Evolutionary conservation across 306 rosid species (phyloP).

Genomic region (Styphnolobium japonicum): DNA sequence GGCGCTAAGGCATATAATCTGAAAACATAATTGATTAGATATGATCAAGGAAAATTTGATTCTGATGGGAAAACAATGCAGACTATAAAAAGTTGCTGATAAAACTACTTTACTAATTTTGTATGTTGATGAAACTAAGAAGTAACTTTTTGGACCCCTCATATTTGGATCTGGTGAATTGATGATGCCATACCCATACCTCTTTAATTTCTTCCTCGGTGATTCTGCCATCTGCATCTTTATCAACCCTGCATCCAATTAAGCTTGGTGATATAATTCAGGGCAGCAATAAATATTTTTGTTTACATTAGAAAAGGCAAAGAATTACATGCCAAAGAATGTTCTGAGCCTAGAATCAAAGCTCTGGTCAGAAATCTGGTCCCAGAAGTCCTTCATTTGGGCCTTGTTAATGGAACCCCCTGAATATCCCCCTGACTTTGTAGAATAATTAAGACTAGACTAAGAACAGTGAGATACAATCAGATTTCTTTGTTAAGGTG

Average conservation of each 20-base stretch:
- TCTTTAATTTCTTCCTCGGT: constrained; percentile 56
- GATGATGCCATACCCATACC: constrained; percentile 44
- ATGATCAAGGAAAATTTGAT: constrained; percentile 3
- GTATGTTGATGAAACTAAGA: not conserved
- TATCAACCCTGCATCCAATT: constrained; percentile 62
- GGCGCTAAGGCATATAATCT: constrained; percentile 68
- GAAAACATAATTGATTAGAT: constrained; percentile 20
- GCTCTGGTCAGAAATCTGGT: constrained; percentile 65
- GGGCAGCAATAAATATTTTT: not conserved
- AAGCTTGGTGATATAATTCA: constrained; percentile 5
- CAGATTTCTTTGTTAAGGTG: not conserved
- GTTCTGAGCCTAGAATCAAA: constrained; percentile 65
- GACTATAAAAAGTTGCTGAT: not conserved
- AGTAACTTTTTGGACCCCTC: not conserved
- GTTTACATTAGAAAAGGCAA: not conserved
- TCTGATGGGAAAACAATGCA: not conserved
- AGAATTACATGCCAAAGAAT: constrained; percentile 68
- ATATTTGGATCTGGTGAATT: not conserved
- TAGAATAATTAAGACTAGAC: not conserved
- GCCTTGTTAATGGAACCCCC: constrained; percentile 48
- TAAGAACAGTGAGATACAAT: not conserved
- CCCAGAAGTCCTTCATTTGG: constrained; percentile 67
- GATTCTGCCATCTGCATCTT: constrained; percentile 74
- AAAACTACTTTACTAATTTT: not conserved
- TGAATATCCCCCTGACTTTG: constrained; percentile 21